A percentile compares a stretch with the other conserved stretches of the same genome.
Evolutionary conservation across 2,329 filamentous ascomycete species (phyloP).

Genomic region (Penicillium concentricum): DNA sequence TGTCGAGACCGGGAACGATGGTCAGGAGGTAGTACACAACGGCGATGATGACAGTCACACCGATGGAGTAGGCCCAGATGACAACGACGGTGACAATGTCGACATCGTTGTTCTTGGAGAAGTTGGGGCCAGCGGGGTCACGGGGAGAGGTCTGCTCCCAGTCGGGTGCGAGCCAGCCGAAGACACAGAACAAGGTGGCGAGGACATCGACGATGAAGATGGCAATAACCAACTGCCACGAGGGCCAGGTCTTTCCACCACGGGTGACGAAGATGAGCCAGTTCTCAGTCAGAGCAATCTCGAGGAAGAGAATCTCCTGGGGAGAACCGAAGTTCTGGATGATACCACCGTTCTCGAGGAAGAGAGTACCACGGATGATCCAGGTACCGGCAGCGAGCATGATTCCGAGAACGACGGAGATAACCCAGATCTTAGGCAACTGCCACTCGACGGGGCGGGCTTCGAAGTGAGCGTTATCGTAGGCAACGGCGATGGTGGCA

Average conservation of each 20-base stretch:
- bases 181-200: slow-evolving; percentile 71
- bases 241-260: slow-evolving; percentile 72
- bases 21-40: slow-evolving; percentile 53
- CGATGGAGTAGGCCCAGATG: slow-evolving; percentile 55
- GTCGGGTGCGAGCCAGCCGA: slow-evolving; percentile 68
- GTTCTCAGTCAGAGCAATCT: slow-evolving; percentile 90
- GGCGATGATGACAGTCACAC: slow-evolving; percentile 53
- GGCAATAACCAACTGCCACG: slow-evolving; percentile 69
- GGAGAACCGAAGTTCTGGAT: slow-evolving; percentile 73
- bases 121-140: slow-evolving; percentile 26
- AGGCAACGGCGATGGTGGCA: slow-evolving; percentile 74
- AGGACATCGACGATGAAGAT: slow-evolving; percentile 71
- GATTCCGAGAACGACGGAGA: slow-evolving; percentile 58
- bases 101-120: slow-evolving; percentile 52
- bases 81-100: slow-evolving; percentile 58
- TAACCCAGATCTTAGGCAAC: slow-evolving; percentile 77
- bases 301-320: slow-evolving; percentile 80
- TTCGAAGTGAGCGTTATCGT: slow-evolving; percentile 77
- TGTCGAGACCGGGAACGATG: slow-evolving; percentile 47
- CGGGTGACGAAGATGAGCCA: slow-evolving; percentile 97
- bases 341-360: slow-evolving; percentile 67
- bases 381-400: slow-evolving; percentile 70
- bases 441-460: slow-evolving; percentile 76
- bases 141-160: slow-evolving; percentile 30
- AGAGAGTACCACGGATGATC: slow-evolving; percentile 70